Evolutionary conservation across 2,329 filamentous ascomycete genomes (phyloP).

Genomic region (Cladophialophora chaetospira): DNA sequence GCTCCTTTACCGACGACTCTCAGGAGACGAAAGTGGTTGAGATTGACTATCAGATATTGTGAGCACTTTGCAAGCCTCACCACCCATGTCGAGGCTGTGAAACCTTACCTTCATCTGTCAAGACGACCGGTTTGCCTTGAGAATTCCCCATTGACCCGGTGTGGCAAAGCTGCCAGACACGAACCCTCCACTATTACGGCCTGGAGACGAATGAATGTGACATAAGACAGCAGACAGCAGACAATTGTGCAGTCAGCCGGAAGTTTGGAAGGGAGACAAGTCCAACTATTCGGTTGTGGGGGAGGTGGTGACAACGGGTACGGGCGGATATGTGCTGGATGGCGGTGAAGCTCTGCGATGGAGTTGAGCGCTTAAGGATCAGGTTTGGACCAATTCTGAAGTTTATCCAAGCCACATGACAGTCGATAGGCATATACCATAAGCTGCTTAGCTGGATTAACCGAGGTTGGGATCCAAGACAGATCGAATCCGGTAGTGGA

Average conservation of each 20-base stretch:
- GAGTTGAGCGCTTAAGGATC: slow-evolving; percentile 15
- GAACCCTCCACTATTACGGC: slow-evolving; percentile 8
- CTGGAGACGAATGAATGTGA: slow-evolving; percentile 1
- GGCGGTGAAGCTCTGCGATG: slow-evolving; percentile 16
- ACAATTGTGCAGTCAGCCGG: neutral
- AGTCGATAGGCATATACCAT: neutral
- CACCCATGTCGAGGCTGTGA: neutral
- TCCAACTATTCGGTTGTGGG: neutral
- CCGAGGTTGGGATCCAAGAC: slow-evolving; percentile 2
- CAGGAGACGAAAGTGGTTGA: slow-evolving; percentile 94
- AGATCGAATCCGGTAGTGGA: neutral
- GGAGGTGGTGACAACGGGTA: slow-evolving; percentile 1
- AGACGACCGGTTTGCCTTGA: slow-evolving; percentile 88
- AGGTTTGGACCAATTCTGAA: slow-evolving; percentile 15
- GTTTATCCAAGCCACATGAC: slow-evolving; percentile 18
- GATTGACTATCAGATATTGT: slow-evolving; percentile 67
- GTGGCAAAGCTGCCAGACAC: neutral
- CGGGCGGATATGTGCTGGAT: slow-evolving; percentile 5
- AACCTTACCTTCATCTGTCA: slow-evolving; percentile 80
- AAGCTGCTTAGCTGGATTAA: slow-evolving; percentile 5
- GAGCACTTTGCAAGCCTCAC: neutral
- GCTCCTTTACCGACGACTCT: slow-evolving; percentile 96
- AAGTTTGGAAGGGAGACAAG: neutral
- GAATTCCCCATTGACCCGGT: slow-evolving; percentile 77
- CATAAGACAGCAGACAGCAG: slow-evolving; percentile 1